Base-by-base conservation (phyloP, 805 yeast species). In the Ascoidea tarda region DNA sequence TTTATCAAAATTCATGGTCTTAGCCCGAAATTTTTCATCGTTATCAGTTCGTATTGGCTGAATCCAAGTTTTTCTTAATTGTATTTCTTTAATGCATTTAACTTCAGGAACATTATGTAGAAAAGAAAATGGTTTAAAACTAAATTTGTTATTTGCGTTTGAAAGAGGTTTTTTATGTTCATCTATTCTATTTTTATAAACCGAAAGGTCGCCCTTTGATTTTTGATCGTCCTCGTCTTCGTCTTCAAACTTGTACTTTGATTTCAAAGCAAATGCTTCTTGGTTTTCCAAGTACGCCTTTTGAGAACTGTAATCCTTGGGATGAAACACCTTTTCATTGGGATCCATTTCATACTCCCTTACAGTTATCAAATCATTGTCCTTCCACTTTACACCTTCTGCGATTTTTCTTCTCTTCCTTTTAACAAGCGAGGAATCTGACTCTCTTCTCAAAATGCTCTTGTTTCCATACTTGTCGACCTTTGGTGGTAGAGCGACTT, bases 261-360 rank as follows among this genome's bases (percentile, higher is more conserved):
- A 45, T 38, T 14, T 38, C 14, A 38, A 38, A 10, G 44, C 8
- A 38, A 38, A 6, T 47, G 6, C 47, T 52, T 52, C 21, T 49
- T 52, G 6, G 46, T 52, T 16, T 6, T 21, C 28, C 12, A 16
- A 32, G 2, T 10, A 21, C 28, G 47, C 14, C 48, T 48, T 8
- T 16, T 16, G 14, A n/a, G 4, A 38, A 4, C 28, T n/a, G 16
- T 12, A 16, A 31, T 44, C 33, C 46, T 8, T 16, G 8, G 33
- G 21, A 16, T 32, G 31, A 16, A 12, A 33, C 10, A 28, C 47
- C 16, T 38, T 16, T 50, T 50, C 32, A 54, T 56, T 46, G n/a
- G 54, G 57, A 6, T 54, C 52, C 6, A 50, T 50, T 46, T 55
- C 58, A n/a, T 51, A 55, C 21, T 55, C 58, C 46, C 52, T 52